Conservation (phyloP, 140 eudicot genomes). For the Stevia rebaudiana region DNA sequence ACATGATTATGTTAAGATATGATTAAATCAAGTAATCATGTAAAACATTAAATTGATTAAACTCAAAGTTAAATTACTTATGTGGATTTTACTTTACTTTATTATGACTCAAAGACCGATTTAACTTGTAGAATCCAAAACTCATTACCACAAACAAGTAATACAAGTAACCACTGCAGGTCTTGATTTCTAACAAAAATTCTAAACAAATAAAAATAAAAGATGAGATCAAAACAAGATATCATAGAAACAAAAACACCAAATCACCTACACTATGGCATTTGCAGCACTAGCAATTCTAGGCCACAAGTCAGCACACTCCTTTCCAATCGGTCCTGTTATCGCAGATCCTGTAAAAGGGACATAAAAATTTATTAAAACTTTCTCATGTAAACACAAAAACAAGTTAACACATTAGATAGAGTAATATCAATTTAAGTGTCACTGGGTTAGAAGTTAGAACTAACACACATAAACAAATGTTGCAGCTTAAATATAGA, state of each 20-base stretch:
- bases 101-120: no score
- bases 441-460: no score
- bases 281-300: slow-evolving; percentile 91
- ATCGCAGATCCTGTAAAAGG: slow-evolving; percentile 72
- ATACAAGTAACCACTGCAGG: background rate
- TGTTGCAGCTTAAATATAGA: no score
- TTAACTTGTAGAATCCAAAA: background rate
- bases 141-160: background rate
- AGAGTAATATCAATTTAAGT: no score
- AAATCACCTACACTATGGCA: slow-evolving; percentile 61
- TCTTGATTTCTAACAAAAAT: slow-evolving; percentile 1
- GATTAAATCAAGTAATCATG: no score
- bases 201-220: background rate
- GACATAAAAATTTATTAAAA: background rate
- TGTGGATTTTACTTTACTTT: no score
- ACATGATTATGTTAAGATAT: no score
- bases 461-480: no score
- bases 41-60: background rate
- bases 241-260: background rate
- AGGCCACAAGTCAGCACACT: slow-evolving; percentile 94
- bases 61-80: no score
- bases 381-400: background rate
- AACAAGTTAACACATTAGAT: no score
- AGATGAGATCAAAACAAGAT: background rate
- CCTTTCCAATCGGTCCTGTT: slow-evolving; percentile 93